Evolutionary conservation across 305 asterid genomes (phyloP).

Genomic region (Solanum hybrid): DNA sequence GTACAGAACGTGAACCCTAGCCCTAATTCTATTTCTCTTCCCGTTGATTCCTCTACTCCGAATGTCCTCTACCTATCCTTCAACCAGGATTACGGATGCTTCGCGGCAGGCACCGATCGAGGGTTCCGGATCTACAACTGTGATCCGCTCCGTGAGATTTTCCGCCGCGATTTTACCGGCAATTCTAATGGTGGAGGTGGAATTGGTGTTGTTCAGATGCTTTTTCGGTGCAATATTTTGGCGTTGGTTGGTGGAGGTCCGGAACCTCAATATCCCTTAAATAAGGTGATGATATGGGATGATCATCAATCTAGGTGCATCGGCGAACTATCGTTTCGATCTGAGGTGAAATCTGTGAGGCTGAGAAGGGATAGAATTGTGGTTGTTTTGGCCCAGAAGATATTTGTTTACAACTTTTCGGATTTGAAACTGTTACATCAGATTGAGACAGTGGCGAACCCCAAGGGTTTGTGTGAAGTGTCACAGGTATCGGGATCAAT

Average conservation of each 20-base stretch:
- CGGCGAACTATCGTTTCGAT: slow-evolving; percentile 43
- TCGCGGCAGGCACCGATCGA: slow-evolving; percentile 32
- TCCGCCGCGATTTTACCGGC: slow-evolving; percentile 31
- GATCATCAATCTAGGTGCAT: slow-evolving; percentile 41
- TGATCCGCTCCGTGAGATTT: slow-evolving; percentile 38
- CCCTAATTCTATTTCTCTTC: slow-evolving; percentile 1
- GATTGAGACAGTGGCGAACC: slow-evolving; percentile 47
- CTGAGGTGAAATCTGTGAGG: slow-evolving; percentile 42
- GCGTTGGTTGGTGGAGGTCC: slow-evolving; percentile 53
- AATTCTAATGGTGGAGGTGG: slow-evolving; percentile 19
- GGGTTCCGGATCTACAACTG: slow-evolving; percentile 45
- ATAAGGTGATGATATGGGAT: slow-evolving; percentile 60
- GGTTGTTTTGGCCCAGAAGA: slow-evolving; percentile 41
- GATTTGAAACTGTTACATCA: slow-evolving; percentile 46
- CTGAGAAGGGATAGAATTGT: slow-evolving; percentile 41
- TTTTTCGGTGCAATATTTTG: slow-evolving; percentile 33
- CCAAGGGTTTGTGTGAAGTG: slow-evolving; percentile 54
- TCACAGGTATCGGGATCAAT: slow-evolving; percentile 43
- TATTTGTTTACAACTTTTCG: slow-evolving; percentile 41
- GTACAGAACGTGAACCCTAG: neutral
- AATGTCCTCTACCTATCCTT: slow-evolving; percentile 41
- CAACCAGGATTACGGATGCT: slow-evolving; percentile 46
- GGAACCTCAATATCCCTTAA: slow-evolving; percentile 29
- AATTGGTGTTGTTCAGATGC: slow-evolving; percentile 34
- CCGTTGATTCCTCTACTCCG: slow-evolving; percentile 11